Evolutionary conservation across 495 filamentous ascomycete species (phyloP), one percentile per base, ranked within the genome.

Genomic region (Polyplosphaeria fusca): DNA sequence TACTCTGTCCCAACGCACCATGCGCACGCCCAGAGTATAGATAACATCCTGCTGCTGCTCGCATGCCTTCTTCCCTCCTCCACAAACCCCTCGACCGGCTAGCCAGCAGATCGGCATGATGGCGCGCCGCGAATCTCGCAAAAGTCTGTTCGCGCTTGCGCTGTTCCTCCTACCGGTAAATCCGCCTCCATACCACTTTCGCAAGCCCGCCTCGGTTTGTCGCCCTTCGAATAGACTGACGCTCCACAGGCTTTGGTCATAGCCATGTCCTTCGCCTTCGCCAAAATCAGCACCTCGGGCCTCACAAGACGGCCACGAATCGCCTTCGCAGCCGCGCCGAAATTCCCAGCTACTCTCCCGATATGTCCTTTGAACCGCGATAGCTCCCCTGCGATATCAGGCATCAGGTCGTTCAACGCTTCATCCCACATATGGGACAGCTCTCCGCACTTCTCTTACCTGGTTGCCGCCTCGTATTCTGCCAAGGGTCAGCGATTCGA

Each of bases 401-500:
- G 46, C 5, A 32, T 51, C 13, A 50, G 53, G 12, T 42, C 52
- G 38, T 59, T 61, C 44, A 43, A 59, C 54, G 39, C 61, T 14
- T 47, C 50, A 23, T 43, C 53, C 25, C 56, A 50, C 13, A 28
- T 22, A 38, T 57, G 51, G 46, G 43, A 45, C n/a, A 57, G 28
- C 42, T 39, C 49, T 18, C 62, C 57, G 40, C 52, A 66, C 43
- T 86, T 85, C 61, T 75, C 76, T 35, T 89, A 86, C 73, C 76
- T 81, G 58, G 74, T 86, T 16, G 78, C 85, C 14, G 85, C 86
- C 18, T 82, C 85, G 4, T 87, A 85, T 63, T 80, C 88, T 12
- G 88, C 85, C 50, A 98, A 98, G 74, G 80, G 84, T 57, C 79
- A 80, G 42, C 79, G 74, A 23, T 92, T 88, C 71, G 77, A 91